Evolutionary conservation across 129 eudicot species (phyloP), one percentile per base, ranked within the genome.

Genomic region (Saussurea involucrata): DNA sequence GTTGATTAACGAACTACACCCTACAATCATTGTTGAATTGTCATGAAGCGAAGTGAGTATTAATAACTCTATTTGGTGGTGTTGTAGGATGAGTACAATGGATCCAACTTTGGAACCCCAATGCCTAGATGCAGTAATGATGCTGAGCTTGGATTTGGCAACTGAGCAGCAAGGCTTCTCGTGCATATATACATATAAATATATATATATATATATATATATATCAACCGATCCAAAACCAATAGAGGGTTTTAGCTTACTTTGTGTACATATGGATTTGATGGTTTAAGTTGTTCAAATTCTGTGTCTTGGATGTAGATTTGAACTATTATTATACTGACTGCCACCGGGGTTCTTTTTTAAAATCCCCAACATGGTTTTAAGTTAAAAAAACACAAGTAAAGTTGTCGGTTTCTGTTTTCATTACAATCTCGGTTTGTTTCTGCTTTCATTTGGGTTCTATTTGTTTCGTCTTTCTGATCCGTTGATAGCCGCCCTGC

Each of bases 21-120:
- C 53, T 46, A 13, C 15, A 32, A 31, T 29, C 17, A 25, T 42
- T 10, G 15, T 31, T 72, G 11, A 55, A 29, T 72, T 25, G 15
- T 44, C 27, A 22, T 25, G 4, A 37, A 12, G 31, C 4, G 15
- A 21, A 69, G 12, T 24, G 33, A 11, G 33, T 69, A 37, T 2
- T 6, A 25, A 37, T 32, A 73, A 34, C 17, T 74, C 18, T 37
- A 40, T 57, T 78, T 60, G 55, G 24, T 71, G 34, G 27, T 40
- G 53, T 33, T 69, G 81, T 71, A 83, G 86, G 79, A 66, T 40
- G 83, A 78, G 63, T 67, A 29, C 78, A 78, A 77, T 40, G 68
- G 58, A 42, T 76, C 85, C 67, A 63, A 71, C 63, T 65, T 61
- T 33, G 81, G 64, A 27, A 82, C 81, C 63, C 20, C 81, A 74